Conservation (phyloP, 805 yeast species). For the Hyphopichia homilentoma region DNA sequence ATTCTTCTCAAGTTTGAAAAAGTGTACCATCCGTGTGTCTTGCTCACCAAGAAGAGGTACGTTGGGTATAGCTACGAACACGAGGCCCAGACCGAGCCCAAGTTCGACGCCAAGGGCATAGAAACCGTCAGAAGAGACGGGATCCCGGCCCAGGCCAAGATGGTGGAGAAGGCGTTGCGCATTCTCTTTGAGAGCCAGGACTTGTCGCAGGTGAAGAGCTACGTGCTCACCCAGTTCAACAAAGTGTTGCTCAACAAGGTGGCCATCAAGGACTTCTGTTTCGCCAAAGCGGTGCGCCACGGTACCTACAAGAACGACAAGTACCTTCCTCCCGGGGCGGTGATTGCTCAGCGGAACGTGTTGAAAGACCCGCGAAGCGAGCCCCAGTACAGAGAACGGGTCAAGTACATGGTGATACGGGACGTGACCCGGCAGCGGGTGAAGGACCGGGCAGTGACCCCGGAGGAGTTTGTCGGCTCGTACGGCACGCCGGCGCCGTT, state of each 20-base stretch:
- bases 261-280: conserved; percentile 78
- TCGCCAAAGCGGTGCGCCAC: conserved; percentile 82
- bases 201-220: conserved; percentile 64
- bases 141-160: conserved; percentile 83
- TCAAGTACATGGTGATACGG: conserved; percentile 77
- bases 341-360: conserved; percentile 62
- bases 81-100: conserved; percentile 51
- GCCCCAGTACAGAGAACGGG: conserved; percentile 86
- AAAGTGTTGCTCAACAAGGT: conserved; percentile 63
- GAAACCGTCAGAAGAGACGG: conserved; percentile 96
- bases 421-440: conserved; percentile 54
- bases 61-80: conserved; percentile 80
- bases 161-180: conserved; percentile 67
- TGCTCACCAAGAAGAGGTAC: conserved; percentile 80
- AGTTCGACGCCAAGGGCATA: conserved; percentile 93
- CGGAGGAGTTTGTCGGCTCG: conserved; percentile 60
- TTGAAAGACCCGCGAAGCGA: conserved; percentile 65
- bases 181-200: conserved; percentile 70
- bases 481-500: conserved; percentile 26
- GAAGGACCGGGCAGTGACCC: conserved; percentile 76
- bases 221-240: conserved; percentile 60
- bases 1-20: conserved; percentile 84
- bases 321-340: conserved; percentile 88
- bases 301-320: conserved; percentile 76
- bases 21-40: conserved; percentile 81